phyloP scores from a whole-genome alignment of 2,329 filamentous ascomycete species.

The Dothistroma pini region DNA sequence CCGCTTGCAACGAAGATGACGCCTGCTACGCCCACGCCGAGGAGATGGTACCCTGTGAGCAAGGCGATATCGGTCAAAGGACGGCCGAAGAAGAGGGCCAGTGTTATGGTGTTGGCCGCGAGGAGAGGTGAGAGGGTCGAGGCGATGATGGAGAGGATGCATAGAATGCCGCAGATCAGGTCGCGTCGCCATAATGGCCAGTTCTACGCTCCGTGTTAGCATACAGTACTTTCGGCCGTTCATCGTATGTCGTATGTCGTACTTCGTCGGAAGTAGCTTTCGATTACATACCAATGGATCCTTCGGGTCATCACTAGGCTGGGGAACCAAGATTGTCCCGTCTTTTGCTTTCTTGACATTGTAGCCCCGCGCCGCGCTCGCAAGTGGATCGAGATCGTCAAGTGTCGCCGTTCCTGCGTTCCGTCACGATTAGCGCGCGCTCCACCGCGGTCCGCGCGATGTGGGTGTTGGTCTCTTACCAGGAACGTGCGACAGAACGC shows the following conservation, averaged over 20 bases:
- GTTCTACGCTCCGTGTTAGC: conserved; percentile 48
- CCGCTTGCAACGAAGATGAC: conserved; percentile 84
- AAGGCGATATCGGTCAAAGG: conserved; percentile 74
- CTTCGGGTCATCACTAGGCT: conserved; percentile 86
- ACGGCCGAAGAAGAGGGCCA: conserved; percentile 61
- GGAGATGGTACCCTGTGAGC: conserved; percentile 81
- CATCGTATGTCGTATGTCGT: neutral
- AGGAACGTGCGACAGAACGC: conserved; percentile 21
- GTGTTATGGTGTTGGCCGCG: conserved; percentile 78
- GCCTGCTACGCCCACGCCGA: conserved; percentile 76
- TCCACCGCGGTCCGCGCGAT: neutral
- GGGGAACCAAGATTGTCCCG: conserved; percentile 69
- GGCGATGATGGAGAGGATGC: conserved; percentile 75
- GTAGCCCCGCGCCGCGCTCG: conserved; percentile 19
- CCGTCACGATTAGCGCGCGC: neutral
- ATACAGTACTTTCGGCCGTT: neutral
- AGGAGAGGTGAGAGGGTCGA: conserved; percentile 81
- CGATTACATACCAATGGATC: conserved; percentile 65
- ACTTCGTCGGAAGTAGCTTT: neutral
- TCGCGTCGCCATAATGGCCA: conserved; percentile 89
- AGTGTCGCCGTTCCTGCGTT: conserved; percentile 44
- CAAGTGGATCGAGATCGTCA: conserved; percentile 33
- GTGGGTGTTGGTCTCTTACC: conserved; percentile 13
- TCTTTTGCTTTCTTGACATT: conserved; percentile 30
- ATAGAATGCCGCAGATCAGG: conserved; percentile 72